These are phyloP conservation scores for Penicillium thymicola DNA, from an alignment of 2,329 filamentous ascomycete genomes.

Conservation along the genomic window DNA sequence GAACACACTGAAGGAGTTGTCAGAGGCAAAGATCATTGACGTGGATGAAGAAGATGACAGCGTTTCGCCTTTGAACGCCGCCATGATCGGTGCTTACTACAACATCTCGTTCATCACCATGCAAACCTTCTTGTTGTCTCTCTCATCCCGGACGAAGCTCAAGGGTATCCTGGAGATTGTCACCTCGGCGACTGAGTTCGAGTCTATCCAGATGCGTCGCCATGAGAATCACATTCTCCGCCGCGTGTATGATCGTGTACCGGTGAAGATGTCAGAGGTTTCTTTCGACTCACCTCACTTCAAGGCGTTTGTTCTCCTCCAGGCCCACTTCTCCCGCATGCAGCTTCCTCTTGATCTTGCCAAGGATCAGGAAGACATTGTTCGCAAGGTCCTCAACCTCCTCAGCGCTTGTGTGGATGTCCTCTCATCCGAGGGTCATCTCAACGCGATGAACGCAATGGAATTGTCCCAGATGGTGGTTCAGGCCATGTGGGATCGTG, in stretches of 20 bases:
- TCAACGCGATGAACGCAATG: constrained; percentile 98
- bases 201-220: constrained; percentile 86
- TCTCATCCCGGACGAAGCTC: constrained; percentile 84
- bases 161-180: constrained; percentile 97
- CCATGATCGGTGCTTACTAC: constrained; percentile 98
- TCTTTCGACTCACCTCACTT: constrained; percentile 94
- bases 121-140: constrained; percentile 94
- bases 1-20: constrained; percentile 81
- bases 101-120: constrained; percentile 99
- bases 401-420: constrained; percentile 93
- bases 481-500: constrained; percentile 98
- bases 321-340: constrained; percentile 97
- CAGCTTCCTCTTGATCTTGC: constrained; percentile 91
- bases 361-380: constrained; percentile 88
- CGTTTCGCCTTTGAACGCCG: constrained; percentile 84
- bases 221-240: constrained; percentile 86
- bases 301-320: constrained; percentile 94
- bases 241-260: constrained; percentile 89
- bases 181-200: constrained; percentile 94
- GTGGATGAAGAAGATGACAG: constrained; percentile 91
- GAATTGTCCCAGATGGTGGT: constrained; percentile 99
- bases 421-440: constrained; percentile 87
- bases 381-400: constrained; percentile 80
- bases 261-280: constrained; percentile 88
- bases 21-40: constrained; percentile 92